Conservation (phyloP, 2,329 filamentous ascomycete species). For the Penicillium sp. region DNA sequence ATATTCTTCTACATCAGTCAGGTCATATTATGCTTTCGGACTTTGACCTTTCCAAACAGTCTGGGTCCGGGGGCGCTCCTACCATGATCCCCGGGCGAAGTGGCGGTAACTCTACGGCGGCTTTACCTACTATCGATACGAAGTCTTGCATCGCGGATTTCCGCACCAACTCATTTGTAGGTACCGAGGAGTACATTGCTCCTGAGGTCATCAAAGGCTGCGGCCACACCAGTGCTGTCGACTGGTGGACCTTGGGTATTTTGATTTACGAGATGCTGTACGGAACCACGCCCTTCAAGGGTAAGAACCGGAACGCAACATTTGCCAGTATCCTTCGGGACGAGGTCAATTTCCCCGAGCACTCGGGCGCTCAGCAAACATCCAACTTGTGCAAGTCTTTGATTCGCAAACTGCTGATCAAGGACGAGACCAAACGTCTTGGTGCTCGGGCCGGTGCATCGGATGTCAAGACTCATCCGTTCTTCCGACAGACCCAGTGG, state of each 20-base stretch:
- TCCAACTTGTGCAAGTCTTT: constrained; percentile 94
- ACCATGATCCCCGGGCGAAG: constrained; percentile 95
- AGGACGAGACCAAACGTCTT: constrained; percentile 88
- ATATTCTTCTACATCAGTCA: constrained; percentile 97
- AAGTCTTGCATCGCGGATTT: constrained; percentile 98
- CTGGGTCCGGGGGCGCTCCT: constrained; percentile 87
- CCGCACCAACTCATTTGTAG: constrained; percentile 96
- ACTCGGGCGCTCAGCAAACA: constrained; percentile 73
- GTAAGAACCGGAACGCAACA: constrained; percentile 95
- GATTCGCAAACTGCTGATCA: constrained; percentile 94
- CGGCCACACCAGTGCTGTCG: constrained; percentile 94
- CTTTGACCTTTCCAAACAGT: constrained; percentile 97
- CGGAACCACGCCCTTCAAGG: constrained; percentile 97
- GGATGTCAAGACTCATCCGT: constrained; percentile 91
- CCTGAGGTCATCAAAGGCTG: constrained; percentile 98
- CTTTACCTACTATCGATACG: constrained; percentile 93
- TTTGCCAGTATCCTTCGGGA: constrained; percentile 96
- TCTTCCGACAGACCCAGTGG: constrained; percentile 96
- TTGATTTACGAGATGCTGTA: constrained; percentile 98
- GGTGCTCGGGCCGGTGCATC: constrained; percentile 92
- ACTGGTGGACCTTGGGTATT: constrained; percentile 98
- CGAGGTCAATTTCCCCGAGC: constrained; percentile 92
- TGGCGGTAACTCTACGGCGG: constrained; percentile 70
- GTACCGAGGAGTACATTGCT: constrained; percentile 97
- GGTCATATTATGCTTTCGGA: constrained; percentile 99